Evolutionary conservation across 2,329 filamentous ascomycete species (phyloP).

Genomic region (Xenoacremonium recifei): DNA sequence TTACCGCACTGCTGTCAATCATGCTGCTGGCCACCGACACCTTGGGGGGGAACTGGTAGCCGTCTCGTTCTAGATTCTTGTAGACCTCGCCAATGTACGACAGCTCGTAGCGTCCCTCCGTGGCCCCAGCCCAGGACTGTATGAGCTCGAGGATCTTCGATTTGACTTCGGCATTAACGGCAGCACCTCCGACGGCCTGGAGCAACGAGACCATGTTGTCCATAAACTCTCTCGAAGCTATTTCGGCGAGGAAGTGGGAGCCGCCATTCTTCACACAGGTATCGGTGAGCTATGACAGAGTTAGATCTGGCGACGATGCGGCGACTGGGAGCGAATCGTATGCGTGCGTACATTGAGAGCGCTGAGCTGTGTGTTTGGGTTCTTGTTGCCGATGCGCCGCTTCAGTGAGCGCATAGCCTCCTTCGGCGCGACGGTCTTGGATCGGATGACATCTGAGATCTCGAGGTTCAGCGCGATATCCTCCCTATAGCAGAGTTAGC

Average conservation of each 20-base stretch:
- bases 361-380: conserved; percentile 93
- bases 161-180: conserved; percentile 82
- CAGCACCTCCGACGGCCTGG: conserved; percentile 70
- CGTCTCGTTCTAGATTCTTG: conserved; percentile 75
- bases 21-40: conserved; percentile 90
- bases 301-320: conserved; percentile 11
- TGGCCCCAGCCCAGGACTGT: conserved; percentile 88
- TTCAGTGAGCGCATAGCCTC: conserved; percentile 98
- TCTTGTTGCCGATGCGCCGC: conserved; percentile 92
- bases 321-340: background rate
- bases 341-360: conserved; percentile 71
- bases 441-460: conserved; percentile 95
- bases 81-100: conserved; percentile 90
- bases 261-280: conserved; percentile 99
- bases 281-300: conserved; percentile 70
- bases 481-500: conserved; percentile 56
- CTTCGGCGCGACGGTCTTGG: conserved; percentile 94
- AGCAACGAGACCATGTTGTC: conserved; percentile 91
- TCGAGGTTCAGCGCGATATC: conserved; percentile 97
- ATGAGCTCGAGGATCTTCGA: conserved; percentile 90
- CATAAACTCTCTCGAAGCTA: conserved; percentile 97
- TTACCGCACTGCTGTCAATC: conserved; percentile 92
- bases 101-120: conserved; percentile 79
- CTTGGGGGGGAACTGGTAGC: conserved; percentile 85
- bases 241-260: conserved; percentile 89